Evolutionary conservation across 2,329 filamentous ascomycete species (phyloP), one percentile per base, ranked within the genome.

Genomic region (Cercospora janseana): DNA sequence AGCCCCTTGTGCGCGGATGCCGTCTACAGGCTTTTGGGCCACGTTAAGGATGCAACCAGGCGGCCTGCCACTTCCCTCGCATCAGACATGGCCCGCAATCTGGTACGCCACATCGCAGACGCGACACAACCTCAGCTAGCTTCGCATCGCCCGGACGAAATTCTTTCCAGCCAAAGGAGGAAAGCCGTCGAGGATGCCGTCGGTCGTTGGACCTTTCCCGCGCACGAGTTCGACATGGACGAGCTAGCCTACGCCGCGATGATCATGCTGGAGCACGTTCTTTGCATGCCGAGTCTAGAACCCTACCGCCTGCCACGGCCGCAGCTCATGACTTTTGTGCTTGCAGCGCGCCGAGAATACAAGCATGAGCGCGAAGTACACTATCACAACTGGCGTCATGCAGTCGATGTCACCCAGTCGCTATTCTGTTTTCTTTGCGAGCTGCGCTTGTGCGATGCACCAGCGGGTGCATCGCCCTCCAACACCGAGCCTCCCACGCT

Each of bases 371-470:
- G 59, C 10, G 63, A 67, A 32, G 65, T 67, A 13, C 61, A 63
- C 32, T 98, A 97, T 66, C 93, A 98, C 75, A 98, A 98, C 71
- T 98, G 97, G 69, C 87, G 92, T 47, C 93, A 98, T 70, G 93
- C 95, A 16, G 86, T 96, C 55, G 93, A 98, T 70, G 93, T 98
- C 21, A 77, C 97, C 46, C 92, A 97, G 69, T 94, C 92, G 1
- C 83, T 90, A 3, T 97, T 96, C 68, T 84, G 86, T 72, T 95
- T 96, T 66, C 80, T 97, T 4, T 84, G 95, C 44, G 87, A 88
- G 49, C 51, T 65, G 10, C 60, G 58, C 12, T 41, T 67, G 16
- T 63, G 82, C 83, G 26, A 74, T 94, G 42, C 86, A 86, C 10
- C 78, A 80, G 4, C 93, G 87, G 69, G 79, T 34, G 49, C 55